These are phyloP conservation scores for Voacanga thouarsii DNA, from an alignment of 257 asterid genomes.

Conservation along the genomic window DNA sequence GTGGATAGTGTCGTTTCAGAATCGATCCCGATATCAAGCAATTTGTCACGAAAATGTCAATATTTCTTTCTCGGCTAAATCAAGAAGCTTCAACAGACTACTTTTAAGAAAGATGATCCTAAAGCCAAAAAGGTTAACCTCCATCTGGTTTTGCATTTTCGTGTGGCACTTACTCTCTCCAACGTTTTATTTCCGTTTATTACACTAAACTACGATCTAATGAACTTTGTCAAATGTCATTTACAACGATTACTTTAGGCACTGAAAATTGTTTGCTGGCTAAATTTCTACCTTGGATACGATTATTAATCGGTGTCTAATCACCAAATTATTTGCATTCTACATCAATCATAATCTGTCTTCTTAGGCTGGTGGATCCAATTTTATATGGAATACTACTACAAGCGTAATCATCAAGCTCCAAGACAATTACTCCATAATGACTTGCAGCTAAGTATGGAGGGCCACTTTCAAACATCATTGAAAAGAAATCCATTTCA, in stretches of 20 bases:
- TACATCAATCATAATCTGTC: conserved; percentile 1
- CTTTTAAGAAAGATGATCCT: neutral
- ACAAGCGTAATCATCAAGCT: conserved; percentile 8
- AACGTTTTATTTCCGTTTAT: neutral
- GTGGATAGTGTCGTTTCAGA: neutral
- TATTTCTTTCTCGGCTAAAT: no score
- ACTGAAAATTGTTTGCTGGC: neutral
- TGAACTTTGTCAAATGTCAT: neutral
- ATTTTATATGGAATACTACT: neutral
- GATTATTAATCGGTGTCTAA: neutral
- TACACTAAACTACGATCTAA: neutral
- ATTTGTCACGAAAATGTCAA: no score
- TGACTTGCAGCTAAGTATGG: conserved; percentile 8
- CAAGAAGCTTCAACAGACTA: neutral
- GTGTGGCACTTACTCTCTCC: neutral
- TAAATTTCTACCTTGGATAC: neutral
- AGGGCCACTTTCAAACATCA: neutral
- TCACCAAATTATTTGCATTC: neutral
- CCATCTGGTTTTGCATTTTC: neutral
- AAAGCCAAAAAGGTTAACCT: neutral
- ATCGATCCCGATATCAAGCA: no score
- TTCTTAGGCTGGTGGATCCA: conserved; percentile 8
- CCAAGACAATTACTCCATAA: neutral
- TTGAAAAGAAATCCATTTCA: neutral
- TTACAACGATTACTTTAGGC: neutral